Base-by-base conservation (phyloP, 164 flowering plant genomes). In the Tetrastigma voinierianum region DNA sequence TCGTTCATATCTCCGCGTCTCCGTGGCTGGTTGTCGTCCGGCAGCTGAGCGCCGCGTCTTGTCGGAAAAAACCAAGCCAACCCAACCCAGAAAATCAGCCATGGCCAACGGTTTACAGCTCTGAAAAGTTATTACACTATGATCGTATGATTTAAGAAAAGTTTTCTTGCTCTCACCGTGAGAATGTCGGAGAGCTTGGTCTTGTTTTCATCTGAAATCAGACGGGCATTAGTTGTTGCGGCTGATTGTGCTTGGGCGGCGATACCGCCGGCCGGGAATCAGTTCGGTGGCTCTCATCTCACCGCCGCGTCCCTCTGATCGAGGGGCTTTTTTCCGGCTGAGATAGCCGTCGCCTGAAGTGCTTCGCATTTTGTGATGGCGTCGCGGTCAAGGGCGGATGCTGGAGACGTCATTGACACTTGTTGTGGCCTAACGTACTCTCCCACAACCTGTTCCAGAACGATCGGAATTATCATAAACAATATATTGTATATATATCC, bases 1-100 rank as follows among this genome's bases (percentile, higher is more conserved):
- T 73, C 71, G 67, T 86, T 84, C 62, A 82, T n/a, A 82, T 51
- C 80, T 84, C 86, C n/a, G n/a, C n/a, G n/a, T n/a, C n/a, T n/a
- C 20, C 10, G 85, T 84, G 69, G 76, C 90, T 2, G 64, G 55
- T 57, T 81, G 57, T 86, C 87, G 19, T 63, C 71, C 3, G 68
- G 65, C 64, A 84, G 44, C 72, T 69, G 81, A 44, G 21, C 0
- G 71, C 59, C 10, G 88, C 84, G 66, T 75, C 78, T 86, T 84
- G 25, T 16, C 51, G n/a, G n/a, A n/a, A 7, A 6, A n/a, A 20
- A 8, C 20, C 57, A n/a, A n/a, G n/a, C n/a, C n/a, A 54, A 1
- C 21, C 2, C 20, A 16, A 3, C 21, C 20, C n/a, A 17, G 21
- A n/a, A n/a, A n/a, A n/a, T 54, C 20, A 10, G 20, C 18, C 57